Conservation (phyloP, 2,329 filamentous ascomycete species). For the Fusarium algeriense region DNA sequence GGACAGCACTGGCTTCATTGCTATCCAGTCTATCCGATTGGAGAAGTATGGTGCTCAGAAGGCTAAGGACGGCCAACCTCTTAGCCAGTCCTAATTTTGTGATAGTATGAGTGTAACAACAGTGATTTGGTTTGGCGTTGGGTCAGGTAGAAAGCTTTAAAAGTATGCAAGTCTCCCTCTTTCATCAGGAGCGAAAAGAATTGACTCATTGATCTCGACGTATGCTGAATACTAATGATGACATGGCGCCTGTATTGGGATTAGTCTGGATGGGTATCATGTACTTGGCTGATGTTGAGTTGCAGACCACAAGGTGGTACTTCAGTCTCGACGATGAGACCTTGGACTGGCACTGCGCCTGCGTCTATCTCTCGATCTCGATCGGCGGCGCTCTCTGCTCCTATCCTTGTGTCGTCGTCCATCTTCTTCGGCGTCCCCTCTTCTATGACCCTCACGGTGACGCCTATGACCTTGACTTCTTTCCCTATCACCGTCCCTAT, state of each 20-base stretch:
- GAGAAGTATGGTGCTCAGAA: slow-evolving; percentile 60
- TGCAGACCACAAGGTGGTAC: background rate
- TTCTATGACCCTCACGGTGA: slow-evolving; percentile 20
- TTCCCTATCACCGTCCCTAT: slow-evolving; percentile 9
- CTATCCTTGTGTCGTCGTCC: slow-evolving; percentile 34
- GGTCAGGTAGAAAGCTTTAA: slow-evolving; percentile 7
- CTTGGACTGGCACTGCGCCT: slow-evolving; percentile 34
- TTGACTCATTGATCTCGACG: slow-evolving; percentile 14
- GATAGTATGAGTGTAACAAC: slow-evolving; percentile 18
- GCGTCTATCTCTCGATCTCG: slow-evolving; percentile 38
- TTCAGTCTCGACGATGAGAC: slow-evolving; percentile 27
- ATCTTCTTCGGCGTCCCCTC: slow-evolving; percentile 19
- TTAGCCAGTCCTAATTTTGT: slow-evolving; percentile 29
- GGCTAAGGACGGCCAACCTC: slow-evolving; percentile 52
- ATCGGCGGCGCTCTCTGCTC: slow-evolving; percentile 42
- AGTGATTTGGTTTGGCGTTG: slow-evolving; percentile 31
- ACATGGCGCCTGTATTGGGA: background rate
- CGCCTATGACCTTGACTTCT: slow-evolving; percentile 34
- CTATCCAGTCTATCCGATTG: slow-evolving; percentile 51
- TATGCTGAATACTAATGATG: background rate
- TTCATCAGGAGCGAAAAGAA: background rate
- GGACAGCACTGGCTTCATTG: slow-evolving; percentile 76
- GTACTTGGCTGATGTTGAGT: background rate
- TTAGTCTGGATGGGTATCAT: slow-evolving; percentile 22
- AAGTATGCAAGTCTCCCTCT: slow-evolving; percentile 10